Evolutionary conservation across 192 early-diverging fungal species (phyloP).

Genomic region (Coemansia sp.): DNA sequence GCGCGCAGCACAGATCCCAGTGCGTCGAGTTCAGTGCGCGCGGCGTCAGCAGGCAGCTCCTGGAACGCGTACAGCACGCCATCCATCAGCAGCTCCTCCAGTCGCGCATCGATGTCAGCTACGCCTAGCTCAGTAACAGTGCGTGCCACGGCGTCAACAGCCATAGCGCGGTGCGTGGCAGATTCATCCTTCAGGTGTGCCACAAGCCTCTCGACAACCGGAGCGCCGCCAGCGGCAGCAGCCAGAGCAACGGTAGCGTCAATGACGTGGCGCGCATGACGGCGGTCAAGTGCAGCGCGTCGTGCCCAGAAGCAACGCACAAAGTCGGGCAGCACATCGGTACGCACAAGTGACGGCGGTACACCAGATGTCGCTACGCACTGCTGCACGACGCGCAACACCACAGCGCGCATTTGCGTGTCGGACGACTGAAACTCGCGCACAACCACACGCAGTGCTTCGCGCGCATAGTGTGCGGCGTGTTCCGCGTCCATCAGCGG

Average conservation of each 20-base stretch:
- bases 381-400: constrained; percentile 95
- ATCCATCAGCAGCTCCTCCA: constrained; percentile 96
- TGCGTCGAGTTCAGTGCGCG: constrained; percentile 60
- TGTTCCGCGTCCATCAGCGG: constrained; percentile 96
- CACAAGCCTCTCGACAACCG: constrained; percentile 83
- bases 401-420: constrained; percentile 98
- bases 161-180: constrained; percentile 93
- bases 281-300: constrained; percentile 91
- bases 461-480: constrained; percentile 90
- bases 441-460: constrained; percentile 89
- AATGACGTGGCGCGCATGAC: constrained; percentile 90
- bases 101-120: constrained; percentile 84
- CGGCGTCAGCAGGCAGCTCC: constrained; percentile 93
- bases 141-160: constrained; percentile 93
- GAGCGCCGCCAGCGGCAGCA: constrained; percentile 87
- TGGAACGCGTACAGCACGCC: constrained; percentile 98
- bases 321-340: constrained; percentile 91
- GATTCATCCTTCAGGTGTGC: constrained; percentile 94
- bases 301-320: constrained; percentile 98
- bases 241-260: constrained; percentile 97
- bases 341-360: constrained; percentile 77
- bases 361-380: constrained; percentile 94
- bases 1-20: constrained; percentile 77
- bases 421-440: constrained; percentile 97
- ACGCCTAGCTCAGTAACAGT: constrained; percentile 76